A percentile compares a stretch with the other conserved stretches of the same genome.
These are phyloP conservation scores for Candida railenensis DNA, from an alignment of 805 yeast species.

Conservation along the genomic window DNA sequence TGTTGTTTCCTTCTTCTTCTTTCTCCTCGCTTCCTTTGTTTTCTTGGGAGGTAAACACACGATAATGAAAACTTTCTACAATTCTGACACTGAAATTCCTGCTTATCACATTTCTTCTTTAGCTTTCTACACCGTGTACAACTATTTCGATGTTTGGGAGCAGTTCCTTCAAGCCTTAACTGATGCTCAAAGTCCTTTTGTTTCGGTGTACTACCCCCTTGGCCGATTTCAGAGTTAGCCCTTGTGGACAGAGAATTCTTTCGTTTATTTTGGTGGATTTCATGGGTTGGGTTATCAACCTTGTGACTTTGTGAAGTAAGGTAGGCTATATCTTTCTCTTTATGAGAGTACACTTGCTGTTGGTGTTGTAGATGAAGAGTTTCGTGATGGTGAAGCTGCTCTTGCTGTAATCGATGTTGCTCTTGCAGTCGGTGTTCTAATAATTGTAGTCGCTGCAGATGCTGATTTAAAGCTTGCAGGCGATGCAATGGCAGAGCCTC, in stretches of 20 bases:
- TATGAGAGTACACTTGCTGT: no score
- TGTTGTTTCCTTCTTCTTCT: neutral
- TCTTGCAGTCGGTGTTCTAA: neutral
- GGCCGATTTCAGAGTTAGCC: neutral
- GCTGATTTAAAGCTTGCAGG: neutral
- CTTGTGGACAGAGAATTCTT: no score
- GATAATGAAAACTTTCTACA: constrained; percentile 27
- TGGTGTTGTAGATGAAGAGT: neutral
- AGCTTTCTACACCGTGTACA: constrained; percentile 32
- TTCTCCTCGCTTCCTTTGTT: constrained; percentile 6
- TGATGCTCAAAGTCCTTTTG: neutral
- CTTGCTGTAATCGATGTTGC: neutral
- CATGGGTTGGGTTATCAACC: no score
- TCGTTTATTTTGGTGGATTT: no score
- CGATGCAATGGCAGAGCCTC: neutral
- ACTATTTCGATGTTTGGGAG: constrained; percentile 11
- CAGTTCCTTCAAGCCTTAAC: neutral
- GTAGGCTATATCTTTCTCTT: no score
- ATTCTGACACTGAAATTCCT: constrained; percentile 30
- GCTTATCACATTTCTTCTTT: constrained; percentile 31
- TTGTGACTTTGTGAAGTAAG: no score
- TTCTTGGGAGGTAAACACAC: constrained; percentile 25
- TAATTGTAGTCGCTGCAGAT: neutral
- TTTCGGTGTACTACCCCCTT: no score
- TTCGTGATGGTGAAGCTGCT: neutral